Base-by-base conservation (phyloP, 1,139 yeast species). In the Lodderomyces pseudojiufengensis region DNA sequence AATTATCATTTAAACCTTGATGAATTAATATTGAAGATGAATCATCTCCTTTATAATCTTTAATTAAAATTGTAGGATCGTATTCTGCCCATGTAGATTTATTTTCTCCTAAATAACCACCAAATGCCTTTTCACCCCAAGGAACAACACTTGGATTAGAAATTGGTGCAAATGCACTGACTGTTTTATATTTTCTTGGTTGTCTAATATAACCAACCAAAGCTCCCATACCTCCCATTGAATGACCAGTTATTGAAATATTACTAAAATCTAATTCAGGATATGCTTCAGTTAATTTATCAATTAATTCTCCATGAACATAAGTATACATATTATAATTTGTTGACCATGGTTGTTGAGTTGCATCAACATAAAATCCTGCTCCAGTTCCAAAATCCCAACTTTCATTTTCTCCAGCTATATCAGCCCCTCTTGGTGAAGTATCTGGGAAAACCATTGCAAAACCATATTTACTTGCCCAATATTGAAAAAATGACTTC, bases 161-260 rank as follows among this genome's bases (percentile, higher is more conserved):
- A 47, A 92, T 85, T 39, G 98, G 97, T 0, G 97, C 78, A 64
- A 92, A 92, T 0, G 97, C 97, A 43, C 90, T 78, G 25, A 85
- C 94, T 2, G 95, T 80, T 57, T 76, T 78, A 69, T 84, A 92
- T 51, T 69, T 69, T 3, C 80, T 84, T 1, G 92, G 87, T 55
- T 84, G 79, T 46, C 71, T 76, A 39, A 92, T 64, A 56, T 77
- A 90, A 11, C 95, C 80, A 38, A 83, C 66, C 42, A 92, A 63
- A 0, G 98, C 95, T 37, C 98, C 98, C 57, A 76, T 87, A 0
- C 98, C 98, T 33, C 98, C 98, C 97, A 92, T 92, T 2, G 98
- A 92, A 59, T 92, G 97, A 30, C 97, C 97, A 9, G 94, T 80
- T 45, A 92, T 79, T 20, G 92, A 76, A 37, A 81, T 71, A 33